Base-by-base conservation (phyloP, 768 basidiomycete species). In the Termitomyces sp. region DNA sequence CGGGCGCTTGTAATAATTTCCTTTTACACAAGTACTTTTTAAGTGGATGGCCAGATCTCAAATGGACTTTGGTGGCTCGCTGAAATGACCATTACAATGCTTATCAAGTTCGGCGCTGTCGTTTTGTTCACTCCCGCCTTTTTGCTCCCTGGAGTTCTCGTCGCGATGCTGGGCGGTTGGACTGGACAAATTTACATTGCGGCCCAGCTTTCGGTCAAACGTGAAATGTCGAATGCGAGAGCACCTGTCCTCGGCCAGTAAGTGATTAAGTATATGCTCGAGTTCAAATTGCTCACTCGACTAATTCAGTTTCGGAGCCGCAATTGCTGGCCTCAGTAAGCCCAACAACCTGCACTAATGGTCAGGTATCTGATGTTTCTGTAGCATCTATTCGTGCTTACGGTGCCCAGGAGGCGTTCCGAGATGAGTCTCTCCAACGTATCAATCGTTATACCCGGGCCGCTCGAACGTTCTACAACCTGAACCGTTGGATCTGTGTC, bases 301-400 rank as follows among this genome's bases (percentile, higher is more conserved):
- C 63, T 28, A 16, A 16, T 32, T 14, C 11, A 68, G 72, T 67
- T 71, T 83, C 68, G 74, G 81, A 50, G 75, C 86, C 61, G 76
- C 86, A 1, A 79, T 89, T 37, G 69, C 76, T 57, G 87, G 86
- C 7, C 62, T 86, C 34, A 69, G 78, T 78, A 69, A 47, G 73
- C 59, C 25, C 12, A 37, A 19, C 16, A 17, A 42, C 27, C 16
- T 32, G 30, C 48, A 14, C 19, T 42, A 11, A 34, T n/a, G 39
- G 42, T 45, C 9, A 34, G 16, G 45, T 60, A 41, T 32, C 32
- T 50, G 19, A 42, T 35, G 5, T 32, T 16, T 41, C 14, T 14
- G 25, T 49, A 80, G 79, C 69, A 19, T 79, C 85, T 8, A 83
- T 90, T 55, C 76, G 86, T 23, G 88, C 88, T 0, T 90, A 84